Evolutionary conservation across 306 rosid species (phyloP).

Genomic region (Cicer bijugum): DNA sequence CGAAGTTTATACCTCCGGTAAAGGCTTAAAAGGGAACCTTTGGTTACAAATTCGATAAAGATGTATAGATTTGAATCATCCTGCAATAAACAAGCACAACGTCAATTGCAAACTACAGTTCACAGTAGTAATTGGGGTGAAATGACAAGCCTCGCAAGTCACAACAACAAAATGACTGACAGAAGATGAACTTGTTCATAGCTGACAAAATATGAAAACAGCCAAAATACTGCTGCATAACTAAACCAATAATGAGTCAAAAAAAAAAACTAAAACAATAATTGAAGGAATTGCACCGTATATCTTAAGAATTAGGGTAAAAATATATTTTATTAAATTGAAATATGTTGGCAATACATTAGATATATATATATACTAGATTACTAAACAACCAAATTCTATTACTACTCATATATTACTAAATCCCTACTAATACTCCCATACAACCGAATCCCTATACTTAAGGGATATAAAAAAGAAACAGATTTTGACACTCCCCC

Average conservation of each 20-base stretch:
- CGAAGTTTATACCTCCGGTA: constrained; percentile 36
- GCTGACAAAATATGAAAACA: constrained; percentile 20
- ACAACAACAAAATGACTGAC: constrained; percentile 11
- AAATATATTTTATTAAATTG: too few relatives aligned
- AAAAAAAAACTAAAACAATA: not conserved
- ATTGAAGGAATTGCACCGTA: not conserved
- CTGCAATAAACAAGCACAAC: constrained; percentile 20
- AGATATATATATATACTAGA: too few relatives aligned
- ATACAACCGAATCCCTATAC: too few relatives aligned
- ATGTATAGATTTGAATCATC: constrained; percentile 32
- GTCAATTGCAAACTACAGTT: constrained; percentile 33
- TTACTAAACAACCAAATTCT: too few relatives aligned
- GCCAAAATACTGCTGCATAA: constrained; percentile 14
- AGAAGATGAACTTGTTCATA: constrained; percentile 19
- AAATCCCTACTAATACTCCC: too few relatives aligned
- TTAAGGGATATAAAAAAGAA: too few relatives aligned
- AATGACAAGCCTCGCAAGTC: constrained; percentile 19
- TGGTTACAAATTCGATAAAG: constrained; percentile 26
- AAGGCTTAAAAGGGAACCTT: constrained; percentile 31
- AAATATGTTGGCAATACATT: too few relatives aligned
- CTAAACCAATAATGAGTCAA: not conserved
- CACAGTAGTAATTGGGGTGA: not conserved
- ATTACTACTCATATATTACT: too few relatives aligned
- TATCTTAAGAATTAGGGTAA: too few relatives aligned
- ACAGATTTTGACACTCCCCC: too few relatives aligned